phyloP scores from a whole-genome alignment of 345 rosid species.

The Salix brachista region DNA sequence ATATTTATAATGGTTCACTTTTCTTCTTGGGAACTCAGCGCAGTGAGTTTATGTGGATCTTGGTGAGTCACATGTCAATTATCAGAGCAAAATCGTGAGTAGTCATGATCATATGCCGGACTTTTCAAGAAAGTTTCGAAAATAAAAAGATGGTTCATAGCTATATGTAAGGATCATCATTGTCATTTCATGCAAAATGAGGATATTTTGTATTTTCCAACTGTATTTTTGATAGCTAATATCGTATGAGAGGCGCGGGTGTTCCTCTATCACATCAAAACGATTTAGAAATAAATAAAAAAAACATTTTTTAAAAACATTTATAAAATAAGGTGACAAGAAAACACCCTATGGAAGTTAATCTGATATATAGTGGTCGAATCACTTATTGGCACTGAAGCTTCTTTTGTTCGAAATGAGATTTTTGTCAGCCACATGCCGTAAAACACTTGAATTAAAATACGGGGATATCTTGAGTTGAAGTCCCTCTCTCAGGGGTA shows the following conservation, averaged over 20 bases:
- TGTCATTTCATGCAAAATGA: not conserved
- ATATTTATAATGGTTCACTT: conserved; percentile 26
- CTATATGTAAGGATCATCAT: not conserved
- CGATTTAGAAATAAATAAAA: no score
- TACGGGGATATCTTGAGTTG: no score
- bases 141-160: conserved; percentile 2
- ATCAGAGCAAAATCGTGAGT: conserved; percentile 18
- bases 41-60: conserved; percentile 31
- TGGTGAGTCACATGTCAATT: conserved; percentile 36
- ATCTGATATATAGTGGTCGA: not conserved
- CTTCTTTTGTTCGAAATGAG: no score
- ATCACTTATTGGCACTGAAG: not conserved
- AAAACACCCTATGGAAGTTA: not conserved
- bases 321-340: no score
- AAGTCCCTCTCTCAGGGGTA: no score
- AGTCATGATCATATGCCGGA: conserved; percentile 33
- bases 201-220: conserved; percentile 15
- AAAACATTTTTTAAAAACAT: no score
- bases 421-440: no score
- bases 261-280: not conserved
- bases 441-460: no score
- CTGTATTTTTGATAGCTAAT: not conserved
- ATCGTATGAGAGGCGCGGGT: not conserved
- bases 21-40: not conserved
- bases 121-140: conserved; percentile 25